These are phyloP conservation scores for Sporobolomyces roseus DNA, from an alignment of 768 basidiomycete species.

Conservation along the genomic window DNA sequence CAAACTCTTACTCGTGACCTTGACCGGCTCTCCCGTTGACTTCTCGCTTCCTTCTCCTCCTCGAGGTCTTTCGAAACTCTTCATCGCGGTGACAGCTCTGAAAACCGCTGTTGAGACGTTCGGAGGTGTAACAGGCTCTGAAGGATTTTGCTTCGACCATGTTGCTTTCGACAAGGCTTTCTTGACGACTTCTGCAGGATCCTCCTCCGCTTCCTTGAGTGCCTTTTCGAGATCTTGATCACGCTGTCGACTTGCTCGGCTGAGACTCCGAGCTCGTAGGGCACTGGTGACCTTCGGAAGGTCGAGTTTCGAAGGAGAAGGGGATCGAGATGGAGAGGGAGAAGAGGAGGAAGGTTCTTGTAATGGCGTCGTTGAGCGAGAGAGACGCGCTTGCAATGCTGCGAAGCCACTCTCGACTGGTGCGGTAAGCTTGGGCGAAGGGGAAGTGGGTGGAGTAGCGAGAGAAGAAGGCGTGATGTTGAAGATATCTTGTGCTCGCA, in stretches of 20 bases:
- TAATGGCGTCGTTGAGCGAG: neutral
- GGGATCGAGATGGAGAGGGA: neutral
- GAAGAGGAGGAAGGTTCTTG: slow-evolving; percentile 11
- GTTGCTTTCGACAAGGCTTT: neutral
- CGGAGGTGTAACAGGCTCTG: neutral
- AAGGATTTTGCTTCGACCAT: neutral
- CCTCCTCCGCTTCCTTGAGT: slow-evolving; percentile 10
- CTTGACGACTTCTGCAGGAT: slow-evolving; percentile 16
- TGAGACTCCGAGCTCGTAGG: slow-evolving; percentile 17
- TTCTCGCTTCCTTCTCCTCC: too few relatives aligned
- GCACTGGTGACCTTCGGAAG: neutral
- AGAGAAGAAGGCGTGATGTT: too few relatives aligned
- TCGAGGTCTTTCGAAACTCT: neutral
- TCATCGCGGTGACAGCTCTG: slow-evolving; percentile 8
- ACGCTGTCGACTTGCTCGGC: neutral
- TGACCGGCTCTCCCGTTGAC: too few relatives aligned
- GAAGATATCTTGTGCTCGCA: slow-evolving; percentile 23
- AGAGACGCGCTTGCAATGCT: slow-evolving; percentile 14
- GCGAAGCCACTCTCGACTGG: neutral
- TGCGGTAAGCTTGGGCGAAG: neutral
- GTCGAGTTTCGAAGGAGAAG: neutral
- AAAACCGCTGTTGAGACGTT: slow-evolving; percentile 8
- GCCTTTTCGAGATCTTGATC: neutral
- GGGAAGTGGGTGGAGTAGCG: neutral
- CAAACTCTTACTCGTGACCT: neutral